Evolutionary conservation across 805 yeast genomes (phyloP).

Genomic region (Vanderwaltozyma tropicalis): DNA sequence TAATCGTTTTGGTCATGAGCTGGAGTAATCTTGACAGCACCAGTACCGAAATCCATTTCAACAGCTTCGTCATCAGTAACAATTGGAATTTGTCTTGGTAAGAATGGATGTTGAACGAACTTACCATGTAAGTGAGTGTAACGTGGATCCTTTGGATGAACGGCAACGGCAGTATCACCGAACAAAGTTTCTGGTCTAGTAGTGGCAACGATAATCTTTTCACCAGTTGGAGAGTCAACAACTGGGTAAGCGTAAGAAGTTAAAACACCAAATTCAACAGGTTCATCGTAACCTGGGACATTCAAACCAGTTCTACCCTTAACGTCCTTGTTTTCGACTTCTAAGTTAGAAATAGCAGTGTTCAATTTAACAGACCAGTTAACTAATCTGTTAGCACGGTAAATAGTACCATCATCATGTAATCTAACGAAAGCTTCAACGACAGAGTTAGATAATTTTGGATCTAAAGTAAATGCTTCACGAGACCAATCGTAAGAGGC

Average conservation of each 20-base stretch:
- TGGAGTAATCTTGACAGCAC: constrained; percentile 98
- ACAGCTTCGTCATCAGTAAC: constrained; percentile 87
- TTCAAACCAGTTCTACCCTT: constrained; percentile 69
- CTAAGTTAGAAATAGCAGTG: constrained; percentile 93
- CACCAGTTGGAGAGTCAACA: constrained; percentile 57
- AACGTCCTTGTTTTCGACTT: constrained; percentile 86
- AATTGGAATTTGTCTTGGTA: constrained; percentile 78
- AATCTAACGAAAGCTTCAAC: constrained; percentile 82
- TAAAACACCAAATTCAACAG: constrained; percentile 90
- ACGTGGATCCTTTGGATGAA: constrained; percentile 90
- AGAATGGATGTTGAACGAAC: constrained; percentile 80
- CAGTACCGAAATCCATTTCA: constrained; percentile 99
- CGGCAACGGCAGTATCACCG: constrained; percentile 97
- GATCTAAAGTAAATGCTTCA: constrained; percentile 89
- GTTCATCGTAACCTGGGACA: constrained; percentile 85
- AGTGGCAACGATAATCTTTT: constrained; percentile 84
- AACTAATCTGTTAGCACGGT: constrained; percentile 85
- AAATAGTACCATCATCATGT: constrained; percentile 91
- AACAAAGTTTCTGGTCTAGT: constrained; percentile 98
- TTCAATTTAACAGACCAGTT: constrained; percentile 94
- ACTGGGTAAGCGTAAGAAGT: constrained; percentile 93
- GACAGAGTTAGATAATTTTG: constrained; percentile 67
- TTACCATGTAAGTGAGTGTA: constrained; percentile 93
- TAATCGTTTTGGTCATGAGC: constrained; percentile 98
- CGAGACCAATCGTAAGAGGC: constrained; percentile 95